Evolutionary conservation across 202 grass and related monocot species (phyloP).

Genomic region (Saccharum hybrid): DNA sequence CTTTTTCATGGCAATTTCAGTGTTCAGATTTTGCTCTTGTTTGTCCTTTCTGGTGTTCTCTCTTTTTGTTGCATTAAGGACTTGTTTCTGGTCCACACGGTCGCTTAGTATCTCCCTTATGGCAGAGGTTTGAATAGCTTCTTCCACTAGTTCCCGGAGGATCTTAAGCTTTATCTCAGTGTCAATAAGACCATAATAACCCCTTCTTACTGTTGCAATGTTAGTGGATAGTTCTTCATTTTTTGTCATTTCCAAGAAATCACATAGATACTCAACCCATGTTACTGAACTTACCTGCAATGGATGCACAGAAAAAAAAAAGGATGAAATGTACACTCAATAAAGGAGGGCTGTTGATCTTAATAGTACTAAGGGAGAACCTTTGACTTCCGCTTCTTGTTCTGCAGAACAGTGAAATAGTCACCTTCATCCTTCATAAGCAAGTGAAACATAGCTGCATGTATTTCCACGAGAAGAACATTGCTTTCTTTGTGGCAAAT

Average conservation of each 20-base stretch:
- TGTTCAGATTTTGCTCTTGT: constrained; percentile 51
- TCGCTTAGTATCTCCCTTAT: constrained; percentile 74
- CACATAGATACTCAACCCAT: constrained; percentile 78
- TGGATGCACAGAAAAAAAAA: constrained; percentile 10
- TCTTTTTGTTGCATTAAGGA: constrained; percentile 62
- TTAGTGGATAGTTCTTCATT: constrained; percentile 46
- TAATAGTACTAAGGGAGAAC: constrained; percentile 35
- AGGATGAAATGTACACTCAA: constrained; percentile 14
- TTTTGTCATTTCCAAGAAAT: constrained; percentile 80
- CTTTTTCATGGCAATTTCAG: constrained; percentile 23
- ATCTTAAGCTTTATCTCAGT: constrained; percentile 67
- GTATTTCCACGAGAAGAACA: constrained; percentile 73
- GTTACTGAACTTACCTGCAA: constrained; percentile 67
- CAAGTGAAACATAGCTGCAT: constrained; percentile 64
- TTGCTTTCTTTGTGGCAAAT: constrained; percentile 87
- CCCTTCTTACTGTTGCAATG: constrained; percentile 63
- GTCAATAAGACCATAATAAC: constrained; percentile 78
- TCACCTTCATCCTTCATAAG: constrained; percentile 76
- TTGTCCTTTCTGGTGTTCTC: constrained; percentile 65
- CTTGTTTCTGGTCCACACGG: constrained; percentile 63
- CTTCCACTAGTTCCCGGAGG: constrained; percentile 67
- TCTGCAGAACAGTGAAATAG: constrained; percentile 59
- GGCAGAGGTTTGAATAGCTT: constrained; percentile 64
- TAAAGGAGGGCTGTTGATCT: background rate
- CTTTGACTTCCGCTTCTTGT: constrained; percentile 67